Percentiles rank a stretch among this genome's conserved stretches.
phyloP scores from a whole-genome alignment of 352 stramenopile genomes.

The Pythium insidiosum region DNA sequence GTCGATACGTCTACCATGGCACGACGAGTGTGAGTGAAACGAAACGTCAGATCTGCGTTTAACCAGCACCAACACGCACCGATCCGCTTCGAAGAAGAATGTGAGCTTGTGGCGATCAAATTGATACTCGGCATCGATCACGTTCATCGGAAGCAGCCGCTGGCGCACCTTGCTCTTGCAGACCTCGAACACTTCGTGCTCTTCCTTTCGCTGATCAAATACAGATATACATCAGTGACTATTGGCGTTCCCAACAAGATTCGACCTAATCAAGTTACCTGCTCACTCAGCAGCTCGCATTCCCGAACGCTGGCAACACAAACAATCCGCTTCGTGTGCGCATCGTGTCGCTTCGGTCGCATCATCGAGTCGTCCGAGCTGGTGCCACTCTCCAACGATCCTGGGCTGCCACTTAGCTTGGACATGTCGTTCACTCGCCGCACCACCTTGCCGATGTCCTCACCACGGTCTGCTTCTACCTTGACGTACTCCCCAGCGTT shows the following conservation, averaged over 20 bases:
- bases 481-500: constrained; percentile 94
- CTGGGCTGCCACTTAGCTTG: constrained; percentile 35
- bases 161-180: constrained; percentile 95
- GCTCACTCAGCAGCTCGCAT: constrained; percentile 86
- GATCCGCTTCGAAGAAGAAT: constrained; percentile 98
- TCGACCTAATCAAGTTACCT: constrained; percentile 16
- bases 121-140: constrained; percentile 98
- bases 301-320: constrained; percentile 89
- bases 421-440: constrained; percentile 79
- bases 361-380: constrained; percentile 30
- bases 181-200: constrained; percentile 95
- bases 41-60: neutral
- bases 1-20: constrained; percentile 85
- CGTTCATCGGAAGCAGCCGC: constrained; percentile 92
- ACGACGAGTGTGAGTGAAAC: neutral
- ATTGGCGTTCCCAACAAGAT: no score
- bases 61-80: constrained; percentile 28
- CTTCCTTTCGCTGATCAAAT: constrained; percentile 91
- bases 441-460: constrained; percentile 94
- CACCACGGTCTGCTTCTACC: constrained; percentile 94
- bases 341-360: constrained; percentile 56
- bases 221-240: no score
- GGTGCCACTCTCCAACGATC: constrained; percentile 18
- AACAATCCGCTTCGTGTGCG: constrained; percentile 89
- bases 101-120: constrained; percentile 98